These are phyloP conservation scores for Lentinula edodes DNA, from an alignment of 768 basidiomycete species.

Conservation along the genomic window DNA sequence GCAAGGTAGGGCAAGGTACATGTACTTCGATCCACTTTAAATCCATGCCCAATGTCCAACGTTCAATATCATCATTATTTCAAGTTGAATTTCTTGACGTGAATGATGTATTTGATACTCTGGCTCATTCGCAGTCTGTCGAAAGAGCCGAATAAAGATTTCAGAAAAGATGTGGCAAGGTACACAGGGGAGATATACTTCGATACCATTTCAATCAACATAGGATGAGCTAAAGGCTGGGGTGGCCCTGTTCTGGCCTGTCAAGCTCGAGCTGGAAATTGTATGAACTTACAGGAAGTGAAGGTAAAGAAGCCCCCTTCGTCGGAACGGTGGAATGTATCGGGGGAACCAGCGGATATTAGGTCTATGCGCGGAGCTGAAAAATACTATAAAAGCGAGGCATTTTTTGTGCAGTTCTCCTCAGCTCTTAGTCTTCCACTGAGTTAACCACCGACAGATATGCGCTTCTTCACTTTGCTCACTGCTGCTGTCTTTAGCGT, in stretches of 20 bases:
- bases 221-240: not conserved
- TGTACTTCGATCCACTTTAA: not conserved
- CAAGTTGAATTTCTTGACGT: not conserved
- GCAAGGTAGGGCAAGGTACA: not conserved
- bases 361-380: not conserved
- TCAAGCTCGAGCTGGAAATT: not conserved
- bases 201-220: not conserved
- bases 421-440: not conserved
- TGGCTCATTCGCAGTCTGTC: not conserved
- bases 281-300: not conserved
- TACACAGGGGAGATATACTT: not conserved
- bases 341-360: not conserved
- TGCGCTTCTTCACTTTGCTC: conserved; percentile 1
- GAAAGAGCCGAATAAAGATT: not conserved
- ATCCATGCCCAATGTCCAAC: not conserved
- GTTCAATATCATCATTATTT: not conserved
- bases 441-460: not conserved
- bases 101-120: not conserved
- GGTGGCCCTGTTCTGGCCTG: not conserved
- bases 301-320: not conserved
- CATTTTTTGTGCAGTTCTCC: not conserved
- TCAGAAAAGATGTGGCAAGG: not conserved
- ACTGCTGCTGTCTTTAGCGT: not conserved
- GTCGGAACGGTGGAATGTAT: not conserved
- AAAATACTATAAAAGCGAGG: not conserved